phyloP scores from a whole-genome alignment of 1,139 yeast species.

The Torulaspora globosa region DNA sequence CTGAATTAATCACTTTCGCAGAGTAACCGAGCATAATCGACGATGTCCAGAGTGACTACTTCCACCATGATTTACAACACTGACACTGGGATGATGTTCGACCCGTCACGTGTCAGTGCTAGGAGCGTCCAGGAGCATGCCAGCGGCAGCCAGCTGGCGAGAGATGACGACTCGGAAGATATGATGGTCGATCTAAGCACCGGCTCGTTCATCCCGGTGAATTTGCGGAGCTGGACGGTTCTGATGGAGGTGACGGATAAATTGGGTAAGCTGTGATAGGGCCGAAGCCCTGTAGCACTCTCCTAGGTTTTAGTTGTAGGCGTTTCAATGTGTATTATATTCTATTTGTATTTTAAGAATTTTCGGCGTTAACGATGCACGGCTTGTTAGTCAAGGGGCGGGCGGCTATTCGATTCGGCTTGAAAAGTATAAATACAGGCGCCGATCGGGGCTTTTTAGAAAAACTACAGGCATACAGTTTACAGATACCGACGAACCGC shows the following conservation, averaged over 20 bases:
- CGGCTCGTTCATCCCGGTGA: constrained; percentile 30
- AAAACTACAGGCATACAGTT: too few species aligned
- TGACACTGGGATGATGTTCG: background rate
- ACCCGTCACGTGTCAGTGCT: background rate
- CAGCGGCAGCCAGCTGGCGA: background rate
- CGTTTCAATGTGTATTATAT: background rate
- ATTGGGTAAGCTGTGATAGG: constrained; percentile 21
- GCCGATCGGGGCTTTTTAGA: background rate
- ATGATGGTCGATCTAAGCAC: constrained; percentile 33
- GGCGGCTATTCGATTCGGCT: background rate
- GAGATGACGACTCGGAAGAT: constrained; percentile 24
- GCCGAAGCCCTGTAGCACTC: too few species aligned
- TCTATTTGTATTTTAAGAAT: background rate
- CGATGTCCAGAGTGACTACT: background rate
- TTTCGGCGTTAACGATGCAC: background rate
- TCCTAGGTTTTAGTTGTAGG: too few species aligned
- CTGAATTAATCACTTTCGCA: too few species aligned
- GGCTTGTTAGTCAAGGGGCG: background rate
- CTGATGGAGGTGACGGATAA: constrained; percentile 27
- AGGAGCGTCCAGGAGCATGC: background rate
- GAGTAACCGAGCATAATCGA: background rate
- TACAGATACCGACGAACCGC: too few species aligned
- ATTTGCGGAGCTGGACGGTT: constrained; percentile 24
- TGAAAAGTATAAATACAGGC: background rate
- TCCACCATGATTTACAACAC: background rate